Percentiles rank a stretch among this genome's conserved stretches.
Conservation (phyloP, 768 basidiomycete species). For the Boletus insuetus region DNA sequence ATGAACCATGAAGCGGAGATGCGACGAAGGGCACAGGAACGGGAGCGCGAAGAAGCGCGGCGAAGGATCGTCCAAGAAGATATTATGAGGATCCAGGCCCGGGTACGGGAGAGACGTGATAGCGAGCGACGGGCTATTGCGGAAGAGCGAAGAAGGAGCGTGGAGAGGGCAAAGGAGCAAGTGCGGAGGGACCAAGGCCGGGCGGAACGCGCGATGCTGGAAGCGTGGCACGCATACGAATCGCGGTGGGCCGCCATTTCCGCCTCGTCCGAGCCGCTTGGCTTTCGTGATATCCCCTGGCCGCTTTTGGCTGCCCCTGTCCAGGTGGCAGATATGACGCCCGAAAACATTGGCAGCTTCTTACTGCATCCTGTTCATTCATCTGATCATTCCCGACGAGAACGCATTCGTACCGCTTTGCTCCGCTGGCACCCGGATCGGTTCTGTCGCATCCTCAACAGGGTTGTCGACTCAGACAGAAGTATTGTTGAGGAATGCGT, state of each 20-base stretch:
- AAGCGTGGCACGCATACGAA: constrained; percentile 68
- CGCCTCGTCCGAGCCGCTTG: constrained; percentile 44
- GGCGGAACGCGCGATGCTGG: constrained; percentile 43
- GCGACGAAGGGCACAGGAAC: constrained; percentile 42
- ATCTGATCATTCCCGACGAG: constrained; percentile 52
- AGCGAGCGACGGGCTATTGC: constrained; percentile 45
- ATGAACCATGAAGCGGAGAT: constrained; percentile 49
- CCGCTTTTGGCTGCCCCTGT: constrained; percentile 48
- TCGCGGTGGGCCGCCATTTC: constrained; percentile 55
- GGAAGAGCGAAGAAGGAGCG: constrained; percentile 43
- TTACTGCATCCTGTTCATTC: constrained; percentile 68
- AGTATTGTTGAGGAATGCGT: constrained; percentile 57
- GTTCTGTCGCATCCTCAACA: constrained; percentile 54
- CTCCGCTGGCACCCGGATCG: constrained; percentile 83
- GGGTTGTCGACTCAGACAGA: constrained; percentile 53
- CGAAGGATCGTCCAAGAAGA: constrained; percentile 52
- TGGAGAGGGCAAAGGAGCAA: constrained; percentile 38
- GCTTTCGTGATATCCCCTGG: constrained; percentile 72
- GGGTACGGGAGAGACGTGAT: constrained; percentile 49
- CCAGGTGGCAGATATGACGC: constrained; percentile 47
- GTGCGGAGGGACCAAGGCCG: constrained; percentile 43
- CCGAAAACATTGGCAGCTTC: constrained; percentile 55
- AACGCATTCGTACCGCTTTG: constrained; percentile 63
- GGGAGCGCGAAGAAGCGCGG: constrained; percentile 43
- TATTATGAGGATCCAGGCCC: constrained; percentile 49